Percentiles rank a stretch among this genome's conserved stretches.
These are phyloP conservation scores for Diospyros lotus DNA, from an alignment of 148 eudicot species.

Conservation along the genomic window DNA sequence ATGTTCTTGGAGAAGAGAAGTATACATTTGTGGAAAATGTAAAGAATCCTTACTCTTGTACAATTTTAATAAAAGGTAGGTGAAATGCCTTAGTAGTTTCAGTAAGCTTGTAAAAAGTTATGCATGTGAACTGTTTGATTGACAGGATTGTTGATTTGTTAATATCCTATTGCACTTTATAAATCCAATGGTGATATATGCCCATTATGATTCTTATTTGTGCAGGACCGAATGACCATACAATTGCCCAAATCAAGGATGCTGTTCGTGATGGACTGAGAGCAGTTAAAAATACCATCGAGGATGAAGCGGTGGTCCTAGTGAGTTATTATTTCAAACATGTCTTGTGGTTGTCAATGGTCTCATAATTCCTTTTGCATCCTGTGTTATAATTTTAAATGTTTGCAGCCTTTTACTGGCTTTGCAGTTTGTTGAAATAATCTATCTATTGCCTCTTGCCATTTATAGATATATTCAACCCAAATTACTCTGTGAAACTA, in stretches of 20 bases:
- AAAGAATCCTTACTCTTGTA: conserved; percentile 88
- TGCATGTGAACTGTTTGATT: neutral
- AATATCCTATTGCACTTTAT: neutral
- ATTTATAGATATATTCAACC: neutral
- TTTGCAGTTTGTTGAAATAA: neutral
- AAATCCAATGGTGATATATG: neutral
- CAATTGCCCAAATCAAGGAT: conserved; percentile 98
- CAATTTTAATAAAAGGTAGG: conserved; percentile 88
- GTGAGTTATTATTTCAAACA: conserved; percentile 32
- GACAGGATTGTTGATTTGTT: neutral
- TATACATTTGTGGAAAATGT: conserved; percentile 97
- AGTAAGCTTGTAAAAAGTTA: neutral
- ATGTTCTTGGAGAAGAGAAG: conserved; percentile 95
- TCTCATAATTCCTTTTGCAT: neutral
- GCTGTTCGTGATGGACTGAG: conserved; percentile 98
- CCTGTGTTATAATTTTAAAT: neutral
- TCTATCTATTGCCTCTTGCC: neutral
- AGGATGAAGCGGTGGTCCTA: conserved; percentile 84
- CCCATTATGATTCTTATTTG: neutral
- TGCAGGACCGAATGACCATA: conserved; percentile 96
- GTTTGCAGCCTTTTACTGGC: neutral
- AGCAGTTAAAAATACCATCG: conserved; percentile 88
- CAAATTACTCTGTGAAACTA: no score
- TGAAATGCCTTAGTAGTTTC: conserved; percentile 2
- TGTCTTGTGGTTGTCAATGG: neutral